Evolutionary conservation across 805 yeast genomes (phyloP).

Genomic region (Pichia exigua): DNA sequence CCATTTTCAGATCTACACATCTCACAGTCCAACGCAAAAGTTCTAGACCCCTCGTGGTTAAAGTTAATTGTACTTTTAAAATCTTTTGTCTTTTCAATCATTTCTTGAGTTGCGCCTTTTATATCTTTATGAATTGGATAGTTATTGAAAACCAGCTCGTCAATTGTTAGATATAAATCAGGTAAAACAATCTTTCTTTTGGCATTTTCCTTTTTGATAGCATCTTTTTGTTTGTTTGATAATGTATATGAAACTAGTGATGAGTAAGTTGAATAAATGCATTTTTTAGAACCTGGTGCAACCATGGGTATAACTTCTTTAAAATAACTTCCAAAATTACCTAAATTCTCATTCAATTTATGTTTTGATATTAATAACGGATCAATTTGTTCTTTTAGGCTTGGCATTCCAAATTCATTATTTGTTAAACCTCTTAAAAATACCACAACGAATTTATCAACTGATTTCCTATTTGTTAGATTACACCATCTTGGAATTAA

Average conservation of each 20-base stretch:
- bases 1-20: constrained; percentile 68
- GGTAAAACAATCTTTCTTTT: constrained; percentile 34
- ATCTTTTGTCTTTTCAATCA: constrained; percentile 14
- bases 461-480: constrained; percentile 37
- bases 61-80: constrained; percentile 51
- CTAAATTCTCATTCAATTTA: constrained; percentile 16
- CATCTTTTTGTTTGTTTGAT: constrained; percentile 46
- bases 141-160: constrained; percentile 39
- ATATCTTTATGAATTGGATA: constrained; percentile 49
- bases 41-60: constrained; percentile 51
- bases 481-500: constrained; percentile 42
- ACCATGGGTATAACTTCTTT: constrained; percentile 38
- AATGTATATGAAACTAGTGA: constrained; percentile 52
- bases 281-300: constrained; percentile 59
- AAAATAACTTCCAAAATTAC: constrained; percentile 35
- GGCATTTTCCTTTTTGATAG: constrained; percentile 28
- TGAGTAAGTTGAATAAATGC: constrained; percentile 44
- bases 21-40: constrained; percentile 88
- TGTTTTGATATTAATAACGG: constrained; percentile 10
- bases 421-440: constrained; percentile 58
- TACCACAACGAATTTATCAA: constrained; percentile 50
- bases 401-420: constrained; percentile 33
- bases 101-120: constrained; percentile 17
- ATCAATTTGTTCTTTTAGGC: constrained; percentile 6
- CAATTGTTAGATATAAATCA: constrained; percentile 45